Conservation (phyloP, 164 flowering plant genomes). For the Berberis vulgaris region DNA sequence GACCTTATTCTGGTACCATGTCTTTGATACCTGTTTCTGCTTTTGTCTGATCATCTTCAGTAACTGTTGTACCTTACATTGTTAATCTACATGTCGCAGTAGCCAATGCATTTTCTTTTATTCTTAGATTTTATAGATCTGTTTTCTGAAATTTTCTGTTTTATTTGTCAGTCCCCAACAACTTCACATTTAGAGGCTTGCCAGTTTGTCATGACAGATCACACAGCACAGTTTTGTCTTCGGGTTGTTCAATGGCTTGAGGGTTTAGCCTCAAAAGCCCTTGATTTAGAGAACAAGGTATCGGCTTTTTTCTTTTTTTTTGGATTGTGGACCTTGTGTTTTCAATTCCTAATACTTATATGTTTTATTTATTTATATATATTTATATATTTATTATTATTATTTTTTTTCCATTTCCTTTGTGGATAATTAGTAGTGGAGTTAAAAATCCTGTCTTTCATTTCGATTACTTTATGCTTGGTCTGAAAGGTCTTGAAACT, state of each 20-base stretch:
- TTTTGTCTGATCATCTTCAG: not conserved
- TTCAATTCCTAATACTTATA: no score
- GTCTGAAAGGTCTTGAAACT: not conserved
- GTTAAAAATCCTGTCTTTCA: not conserved
- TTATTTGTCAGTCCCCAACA: slow-evolving; percentile 57
- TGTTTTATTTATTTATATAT: no score
- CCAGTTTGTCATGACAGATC: slow-evolving; percentile 69
- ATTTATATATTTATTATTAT: no score
- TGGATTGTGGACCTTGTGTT: not conserved
- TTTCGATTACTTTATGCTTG: not conserved
- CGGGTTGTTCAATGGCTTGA: slow-evolving; percentile 98
- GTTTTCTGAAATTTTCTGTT: not conserved
- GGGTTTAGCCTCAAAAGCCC: slow-evolving; percentile 83
- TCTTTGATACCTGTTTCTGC: not conserved
- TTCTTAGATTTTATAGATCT: not conserved
- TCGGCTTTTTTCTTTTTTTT: not conserved
- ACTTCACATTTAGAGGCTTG: slow-evolving; percentile 92
- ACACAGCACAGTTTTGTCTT: slow-evolving; percentile 87
- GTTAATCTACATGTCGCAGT: not conserved
- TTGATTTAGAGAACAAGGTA: slow-evolving; percentile 91
- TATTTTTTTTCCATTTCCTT: not conserved
- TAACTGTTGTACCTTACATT: not conserved
- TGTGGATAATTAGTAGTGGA: not conserved
- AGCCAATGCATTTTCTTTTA: slow-evolving; percentile 1
- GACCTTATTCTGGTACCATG: slow-evolving; percentile 50